Percentiles rank a stretch among this genome's conserved stretches.
Conservation (phyloP, 2,329 filamentous ascomycete species). For the Fusarium annulatum region DNA sequence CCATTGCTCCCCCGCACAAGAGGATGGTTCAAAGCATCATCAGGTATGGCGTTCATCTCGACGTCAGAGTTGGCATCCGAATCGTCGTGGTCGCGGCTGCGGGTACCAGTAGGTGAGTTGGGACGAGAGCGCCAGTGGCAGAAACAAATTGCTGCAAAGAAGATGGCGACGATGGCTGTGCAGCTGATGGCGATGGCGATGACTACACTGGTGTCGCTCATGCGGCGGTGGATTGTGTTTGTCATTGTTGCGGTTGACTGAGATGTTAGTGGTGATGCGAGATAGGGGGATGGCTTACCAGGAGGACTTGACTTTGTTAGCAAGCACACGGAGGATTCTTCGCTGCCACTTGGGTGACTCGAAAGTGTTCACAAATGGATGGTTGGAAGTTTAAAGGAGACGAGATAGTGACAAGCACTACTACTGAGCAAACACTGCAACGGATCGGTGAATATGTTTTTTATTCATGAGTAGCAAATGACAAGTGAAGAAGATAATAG, state of each 20-base stretch:
- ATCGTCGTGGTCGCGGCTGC: neutral
- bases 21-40: neutral
- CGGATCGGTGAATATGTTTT: neutral
- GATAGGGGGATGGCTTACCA: neutral
- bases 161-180: neutral
- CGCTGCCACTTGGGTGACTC: neutral
- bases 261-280: slow-evolving; percentile 1
- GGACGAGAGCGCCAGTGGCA: neutral
- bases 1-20: neutral
- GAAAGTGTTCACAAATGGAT: neutral
- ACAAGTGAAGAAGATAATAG: neutral
- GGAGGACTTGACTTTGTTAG: neutral
- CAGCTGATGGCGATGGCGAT: neutral
- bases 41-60: neutral
- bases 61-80: neutral
- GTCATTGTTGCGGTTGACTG: neutral
- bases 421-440: neutral
- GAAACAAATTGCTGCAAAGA: neutral
- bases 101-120: neutral
- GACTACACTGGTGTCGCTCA: neutral
- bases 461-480: neutral
- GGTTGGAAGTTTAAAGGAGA: neutral
- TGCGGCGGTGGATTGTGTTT: neutral
- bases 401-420: neutral
- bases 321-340: too few species aligned